Base-by-base conservation (phyloP, 2,329 filamentous ascomycete species). In the Cercospora zeina region DNA sequence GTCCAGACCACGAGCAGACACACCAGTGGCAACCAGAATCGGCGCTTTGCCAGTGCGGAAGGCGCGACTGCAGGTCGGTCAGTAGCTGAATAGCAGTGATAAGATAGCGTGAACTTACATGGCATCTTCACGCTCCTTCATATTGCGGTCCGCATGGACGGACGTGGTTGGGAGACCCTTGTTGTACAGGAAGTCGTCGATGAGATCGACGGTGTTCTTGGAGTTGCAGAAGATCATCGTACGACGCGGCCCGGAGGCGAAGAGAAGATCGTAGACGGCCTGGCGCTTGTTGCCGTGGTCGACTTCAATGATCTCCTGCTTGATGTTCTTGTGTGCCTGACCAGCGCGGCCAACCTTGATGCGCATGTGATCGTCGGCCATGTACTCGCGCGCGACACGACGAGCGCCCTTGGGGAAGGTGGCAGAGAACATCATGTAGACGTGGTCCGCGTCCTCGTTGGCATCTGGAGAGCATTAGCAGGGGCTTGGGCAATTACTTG, bases 191-290 rank as follows among this genome's bases (percentile, higher is more conserved):
- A 85, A 96, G 69, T 97, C 93, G 67, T 99, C 95, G 0, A 97
- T 77, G 58, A 89, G 85, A 71, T 99, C 95, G 0, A 89, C 92
- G 49, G 83, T 83, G 27, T 82, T 80, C 78, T 92, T 95, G 69
- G 81, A 86, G 77, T 96, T 97, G 73, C 92, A 91, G 72, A 99
- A 99, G 67, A 99, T 85, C 49, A 99, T 85, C 0, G 91, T 96
- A 4, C 93, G 87, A 0, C 86, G 84, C 0, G 92, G 90, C 0
- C 85, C 82, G 71, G 87, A 83, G 0, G 86, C 83, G 60, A 87
- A 80, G 6, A 99, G 80, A 0, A 96, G 80, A 63, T 93, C 88
- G 16, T 87, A 82, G 0, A 96, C 79, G 0, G 87, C 85, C 54
- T 88, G 76, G 37, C 86, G 85, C 82, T 97, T 97, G 69, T 80